Conservation (phyloP, 441 rosid genomes). For the Brassica balearica region DNA sequence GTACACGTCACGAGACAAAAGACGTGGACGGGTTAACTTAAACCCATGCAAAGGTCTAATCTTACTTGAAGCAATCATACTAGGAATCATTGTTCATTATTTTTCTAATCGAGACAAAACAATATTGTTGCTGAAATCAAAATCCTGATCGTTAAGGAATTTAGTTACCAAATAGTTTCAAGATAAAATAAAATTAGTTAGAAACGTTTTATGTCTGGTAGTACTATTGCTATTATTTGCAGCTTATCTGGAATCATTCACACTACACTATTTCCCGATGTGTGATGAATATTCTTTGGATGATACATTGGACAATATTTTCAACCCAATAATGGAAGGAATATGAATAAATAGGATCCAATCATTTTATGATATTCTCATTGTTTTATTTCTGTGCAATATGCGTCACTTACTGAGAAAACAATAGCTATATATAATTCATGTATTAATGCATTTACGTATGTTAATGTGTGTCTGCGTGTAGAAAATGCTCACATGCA, state of each 20-base stretch:
- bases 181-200: not conserved
- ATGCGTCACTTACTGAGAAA: conserved; percentile 16
- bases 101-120: conserved; percentile 28
- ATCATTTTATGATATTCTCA: conserved; percentile 2
- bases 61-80: not conserved
- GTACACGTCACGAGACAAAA: not conserved
- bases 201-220: not conserved
- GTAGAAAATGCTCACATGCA: conserved; percentile 32
- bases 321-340: conserved; percentile 36
- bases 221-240: not conserved
- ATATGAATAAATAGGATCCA: conserved; percentile 11
- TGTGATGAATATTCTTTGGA: not conserved
- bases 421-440: not conserved
- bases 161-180: not conserved
- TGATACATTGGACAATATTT: conserved; percentile 15
- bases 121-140: conserved; percentile 32
- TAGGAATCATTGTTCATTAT: conserved; percentile 8
- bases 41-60: not conserved
- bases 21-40: not conserved
- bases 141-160: not conserved
- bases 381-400: not conserved
- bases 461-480: not conserved
- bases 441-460: conserved; percentile 20
- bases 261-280: conserved; percentile 5
- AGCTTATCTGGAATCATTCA: conserved; percentile 22